These are phyloP conservation scores for Prunus kanzakura DNA, from an alignment of 306 rosid genomes.

Conservation along the genomic window DNA sequence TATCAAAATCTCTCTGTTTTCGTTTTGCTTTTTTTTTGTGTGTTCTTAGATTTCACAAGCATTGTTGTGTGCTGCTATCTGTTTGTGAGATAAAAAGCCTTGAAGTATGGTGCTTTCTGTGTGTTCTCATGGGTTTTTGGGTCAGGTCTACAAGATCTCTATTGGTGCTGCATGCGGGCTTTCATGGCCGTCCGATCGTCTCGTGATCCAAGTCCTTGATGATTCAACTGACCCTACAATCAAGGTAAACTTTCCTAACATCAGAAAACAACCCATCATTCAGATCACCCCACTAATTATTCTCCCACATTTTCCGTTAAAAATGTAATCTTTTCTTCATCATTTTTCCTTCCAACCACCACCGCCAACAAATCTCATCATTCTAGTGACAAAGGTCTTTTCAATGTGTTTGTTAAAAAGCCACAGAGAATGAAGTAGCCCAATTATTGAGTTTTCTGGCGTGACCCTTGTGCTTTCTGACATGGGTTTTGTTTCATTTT, in stretches of 20 bases:
- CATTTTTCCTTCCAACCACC: no score
- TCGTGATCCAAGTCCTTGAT: conserved; percentile 95
- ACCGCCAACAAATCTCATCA: no score
- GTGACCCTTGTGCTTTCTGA: conserved; percentile 8
- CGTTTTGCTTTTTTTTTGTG: not conserved
- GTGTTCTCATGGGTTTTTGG: conserved; percentile 7
- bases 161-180: conserved; percentile 98
- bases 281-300: not conserved
- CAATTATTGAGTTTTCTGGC: not conserved
- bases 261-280: not conserved
- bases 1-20: not conserved
- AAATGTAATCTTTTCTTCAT: not conserved
- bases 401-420: not conserved
- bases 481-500: not conserved
- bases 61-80: no score
- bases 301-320: not conserved
- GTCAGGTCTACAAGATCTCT: conserved; percentile 89
- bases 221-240: conserved; percentile 88
- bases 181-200: conserved; percentile 96
- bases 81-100: conserved; percentile 13
- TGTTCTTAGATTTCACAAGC: no score
- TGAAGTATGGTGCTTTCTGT: conserved; percentile 3
- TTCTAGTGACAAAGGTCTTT: no score
- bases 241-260: conserved; percentile 47
- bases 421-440: not conserved